Percentiles rank a stretch among this genome's conserved stretches.
Evolutionary conservation across 2,329 filamentous ascomycete species (phyloP).

Genomic region (Beauveria sp.): DNA sequence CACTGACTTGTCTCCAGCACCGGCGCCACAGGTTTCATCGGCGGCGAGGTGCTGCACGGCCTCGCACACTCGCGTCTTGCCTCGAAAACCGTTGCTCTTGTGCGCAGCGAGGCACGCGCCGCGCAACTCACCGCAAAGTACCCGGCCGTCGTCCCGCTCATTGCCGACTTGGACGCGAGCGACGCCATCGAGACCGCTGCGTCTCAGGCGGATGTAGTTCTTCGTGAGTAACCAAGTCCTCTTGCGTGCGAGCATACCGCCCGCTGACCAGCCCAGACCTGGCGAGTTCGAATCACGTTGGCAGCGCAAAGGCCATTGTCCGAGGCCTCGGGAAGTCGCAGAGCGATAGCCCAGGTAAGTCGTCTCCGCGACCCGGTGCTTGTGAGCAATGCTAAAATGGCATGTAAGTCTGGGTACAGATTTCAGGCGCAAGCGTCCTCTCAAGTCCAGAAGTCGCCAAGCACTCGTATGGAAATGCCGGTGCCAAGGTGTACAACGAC

Average conservation of each 20-base stretch:
- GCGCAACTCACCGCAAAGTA: slow-evolving; percentile 11
- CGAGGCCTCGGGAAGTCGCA: slow-evolving; percentile 31
- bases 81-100: slow-evolving; percentile 14
- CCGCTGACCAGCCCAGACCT: background rate
- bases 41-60: slow-evolving; percentile 15
- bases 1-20: slow-evolving; percentile 7
- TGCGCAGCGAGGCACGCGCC: slow-evolving; percentile 14
- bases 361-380: slow-evolving; percentile 16
- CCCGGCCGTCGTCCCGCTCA: slow-evolving; percentile 20
- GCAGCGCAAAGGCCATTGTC: slow-evolving; percentile 28
- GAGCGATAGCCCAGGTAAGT: slow-evolving; percentile 29
- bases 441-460: background rate
- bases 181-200: slow-evolving; percentile 38
- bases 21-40: slow-evolving; percentile 18
- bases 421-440: slow-evolving; percentile 5
- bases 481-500: slow-evolving; percentile 47
- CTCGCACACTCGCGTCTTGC: slow-evolving; percentile 13
- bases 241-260: slow-evolving; percentile 26
- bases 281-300: slow-evolving; percentile 5
- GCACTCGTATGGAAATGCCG: slow-evolving; percentile 20
- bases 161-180: slow-evolving; percentile 33
- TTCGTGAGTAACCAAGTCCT: slow-evolving; percentile 25
- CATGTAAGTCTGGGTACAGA: slow-evolving; percentile 23
- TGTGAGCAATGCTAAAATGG: slow-evolving; percentile 13
- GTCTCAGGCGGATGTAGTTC: slow-evolving; percentile 33